Base-by-base conservation (phyloP, 495 filamentous ascomycete genomes). In the Zalerion maritima region DNA sequence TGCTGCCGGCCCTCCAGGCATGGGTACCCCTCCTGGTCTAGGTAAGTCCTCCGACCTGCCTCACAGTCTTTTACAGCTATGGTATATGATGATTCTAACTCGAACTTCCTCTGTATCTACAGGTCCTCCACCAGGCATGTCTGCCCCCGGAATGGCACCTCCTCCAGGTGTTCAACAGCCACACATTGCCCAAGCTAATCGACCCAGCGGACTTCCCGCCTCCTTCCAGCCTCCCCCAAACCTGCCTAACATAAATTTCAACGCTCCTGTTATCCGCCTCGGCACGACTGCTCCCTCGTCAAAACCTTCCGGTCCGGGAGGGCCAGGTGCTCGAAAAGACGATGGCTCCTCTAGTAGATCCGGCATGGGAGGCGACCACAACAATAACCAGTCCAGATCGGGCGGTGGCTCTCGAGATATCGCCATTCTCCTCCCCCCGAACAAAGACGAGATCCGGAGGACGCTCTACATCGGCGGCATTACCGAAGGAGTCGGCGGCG, bases 221-320 rank as follows among this genome's bases (percentile, higher is more conserved):
- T 78, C 76, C 49, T 94, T 94, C 50, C 84, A 93, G 61, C 72
- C 83, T 14, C 87, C 86, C 14, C 60, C 83, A 24, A 93, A 89
- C 47, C 78, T 94, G 64, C 85, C 89, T 6, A 89, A 93, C 52
- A 94, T 97, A 59, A 94, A 99, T 58, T 93, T 94, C 57, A 89
- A 78, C 49, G 91, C 89, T 12, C 85, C 91, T 28, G 87, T 96
- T 20, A 96, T 99, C 52, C 81, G 89, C 14, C 65, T 99, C 20
- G 87, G 87, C 6, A 65, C 69, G 21, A 72, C 68, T 2, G 68
- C 72, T 6, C 70, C 69, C 3, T 75, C 77, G 4, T 49, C 68
- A 14, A 82, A 84, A 45, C 62, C 77, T 21, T 53, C 69, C 21
- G 64, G 63, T n/a, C 56, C 66, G 7, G 54, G 69, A 16, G 58